Conservation (phyloP, 352 stramenopile species). For the Pythium aphanidermatum region DNA sequence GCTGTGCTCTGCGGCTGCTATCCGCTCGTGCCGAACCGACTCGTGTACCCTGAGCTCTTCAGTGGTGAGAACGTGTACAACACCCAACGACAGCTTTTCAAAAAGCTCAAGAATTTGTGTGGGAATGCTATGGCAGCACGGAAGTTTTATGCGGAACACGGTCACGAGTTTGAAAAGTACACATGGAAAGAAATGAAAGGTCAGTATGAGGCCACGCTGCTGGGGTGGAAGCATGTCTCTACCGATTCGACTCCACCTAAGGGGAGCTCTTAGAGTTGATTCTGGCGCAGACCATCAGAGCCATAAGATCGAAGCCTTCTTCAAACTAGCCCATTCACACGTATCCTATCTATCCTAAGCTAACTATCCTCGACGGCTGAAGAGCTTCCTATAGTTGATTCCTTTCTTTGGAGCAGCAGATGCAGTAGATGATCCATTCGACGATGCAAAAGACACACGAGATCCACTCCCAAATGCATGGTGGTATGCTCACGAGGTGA, state of each 20-base stretch:
- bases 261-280: no score
- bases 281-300: no score
- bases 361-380: slow-evolving; percentile 10
- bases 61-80: slow-evolving; percentile 27
- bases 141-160: slow-evolving; percentile 9
- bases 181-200: slow-evolving; percentile 23
- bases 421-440: slow-evolving; percentile 1
- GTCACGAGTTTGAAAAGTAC: slow-evolving; percentile 20
- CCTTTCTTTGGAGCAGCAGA: slow-evolving; percentile 1
- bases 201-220: slow-evolving; percentile 21
- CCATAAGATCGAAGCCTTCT: no score
- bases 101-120: slow-evolving; percentile 38
- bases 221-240: background rate
- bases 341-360: background rate
- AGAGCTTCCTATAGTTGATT: slow-evolving; percentile 21
- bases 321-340: no score
- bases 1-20: slow-evolving; percentile 39
- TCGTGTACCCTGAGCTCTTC: slow-evolving; percentile 51
- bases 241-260: background rate
- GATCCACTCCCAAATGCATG: no score
- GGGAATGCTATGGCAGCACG: slow-evolving; percentile 18
- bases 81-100: slow-evolving; percentile 37
- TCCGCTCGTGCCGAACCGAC: slow-evolving; percentile 38
- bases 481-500: no score
- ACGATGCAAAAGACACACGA: slow-evolving; percentile 6